These are phyloP conservation scores for Murraya koenigii DNA, from an alignment of 345 rosid species.

Conservation along the genomic window DNA sequence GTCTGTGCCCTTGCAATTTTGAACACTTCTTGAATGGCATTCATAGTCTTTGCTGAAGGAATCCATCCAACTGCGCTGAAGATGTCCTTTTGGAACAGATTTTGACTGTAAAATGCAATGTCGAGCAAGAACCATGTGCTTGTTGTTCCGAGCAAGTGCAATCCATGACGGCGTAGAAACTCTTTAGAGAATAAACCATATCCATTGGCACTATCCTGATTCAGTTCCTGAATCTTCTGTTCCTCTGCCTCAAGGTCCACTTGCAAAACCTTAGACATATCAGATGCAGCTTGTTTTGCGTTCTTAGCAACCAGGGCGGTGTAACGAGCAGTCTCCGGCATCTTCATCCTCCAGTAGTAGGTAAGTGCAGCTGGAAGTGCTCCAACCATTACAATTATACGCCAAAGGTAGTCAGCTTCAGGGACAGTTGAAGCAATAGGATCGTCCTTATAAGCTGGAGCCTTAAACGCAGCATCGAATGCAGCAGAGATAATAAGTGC, in stretches of 20 bases:
- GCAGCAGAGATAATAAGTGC: slow-evolving; percentile 52
- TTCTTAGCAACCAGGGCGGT: slow-evolving; percentile 87
- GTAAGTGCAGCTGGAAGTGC: slow-evolving; percentile 80
- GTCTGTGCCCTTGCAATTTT: slow-evolving; percentile 83
- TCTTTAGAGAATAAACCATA: slow-evolving; percentile 64
- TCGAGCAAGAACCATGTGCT: slow-evolving; percentile 85
- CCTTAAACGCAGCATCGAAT: slow-evolving; percentile 45
- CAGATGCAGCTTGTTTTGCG: slow-evolving; percentile 63
- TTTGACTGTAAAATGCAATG: slow-evolving; percentile 83
- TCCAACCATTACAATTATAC: slow-evolving; percentile 75
- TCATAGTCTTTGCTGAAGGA: slow-evolving; percentile 73
- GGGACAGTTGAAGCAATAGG: slow-evolving; percentile 56
- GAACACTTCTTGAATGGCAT: slow-evolving; percentile 71
- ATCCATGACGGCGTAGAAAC: slow-evolving; percentile 65
- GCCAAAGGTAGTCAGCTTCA: slow-evolving; percentile 77
- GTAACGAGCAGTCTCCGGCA: slow-evolving; percentile 93
- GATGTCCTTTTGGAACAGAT: slow-evolving; percentile 82
- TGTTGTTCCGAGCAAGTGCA: slow-evolving; percentile 82
- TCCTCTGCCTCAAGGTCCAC: slow-evolving; percentile 60
- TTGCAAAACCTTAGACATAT: slow-evolving; percentile 82
- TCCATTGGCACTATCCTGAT: slow-evolving; percentile 15
- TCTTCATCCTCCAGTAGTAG: slow-evolving; percentile 78
- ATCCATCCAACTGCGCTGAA: slow-evolving; percentile 87
- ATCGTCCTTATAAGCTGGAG: slow-evolving; percentile 49
- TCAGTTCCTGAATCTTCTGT: slow-evolving; percentile 28